Conservation (phyloP, 495 filamentous ascomycete genomes). For the Apodospora peruviana region DNA sequence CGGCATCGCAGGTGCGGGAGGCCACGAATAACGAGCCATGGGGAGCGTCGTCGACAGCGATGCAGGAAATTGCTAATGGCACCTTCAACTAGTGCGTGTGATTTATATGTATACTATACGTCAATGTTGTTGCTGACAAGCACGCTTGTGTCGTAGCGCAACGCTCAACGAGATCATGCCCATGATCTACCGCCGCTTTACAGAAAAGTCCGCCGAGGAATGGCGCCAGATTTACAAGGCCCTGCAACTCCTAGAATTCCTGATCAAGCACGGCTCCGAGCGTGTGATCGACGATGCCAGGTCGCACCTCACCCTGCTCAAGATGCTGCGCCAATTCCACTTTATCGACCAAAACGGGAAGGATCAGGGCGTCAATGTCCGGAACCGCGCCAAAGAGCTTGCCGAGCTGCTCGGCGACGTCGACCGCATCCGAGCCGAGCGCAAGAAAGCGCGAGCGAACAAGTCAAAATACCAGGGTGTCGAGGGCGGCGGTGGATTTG, state of each 20-base stretch:
- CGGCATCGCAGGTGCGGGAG: conserved; percentile 68
- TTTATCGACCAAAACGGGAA: conserved; percentile 95
- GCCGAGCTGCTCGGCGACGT: conserved; percentile 91
- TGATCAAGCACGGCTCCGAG: conserved; percentile 97
- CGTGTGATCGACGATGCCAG: conserved; percentile 96
- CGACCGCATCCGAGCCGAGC: conserved; percentile 82
- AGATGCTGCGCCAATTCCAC: conserved; percentile 99
- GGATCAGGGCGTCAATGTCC: conserved; percentile 96
- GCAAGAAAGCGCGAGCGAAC: conserved; percentile 87
- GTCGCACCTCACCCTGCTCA: conserved; percentile 87
- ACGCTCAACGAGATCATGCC: conserved; percentile 99
- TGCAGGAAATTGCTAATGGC: conserved; percentile 95
- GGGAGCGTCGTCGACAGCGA: conserved; percentile 84
- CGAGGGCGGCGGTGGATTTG: conserved; percentile 62
- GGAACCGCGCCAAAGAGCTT: conserved; percentile 92
- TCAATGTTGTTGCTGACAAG: not conserved
- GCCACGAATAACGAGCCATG: conserved; percentile 98
- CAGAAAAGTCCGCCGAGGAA: conserved; percentile 95
- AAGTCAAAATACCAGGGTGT: conserved; percentile 93
- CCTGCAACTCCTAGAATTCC: conserved; percentile 92
- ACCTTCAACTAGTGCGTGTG: conserved; percentile 91
- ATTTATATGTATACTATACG: too few species aligned
- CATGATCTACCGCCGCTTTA: conserved; percentile 99
- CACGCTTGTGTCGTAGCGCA: conserved; percentile 53
- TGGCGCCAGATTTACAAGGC: conserved; percentile 99